Conservation (phyloP, 2,329 filamentous ascomycete genomes). For the Cytospora paraplurivora region DNA sequence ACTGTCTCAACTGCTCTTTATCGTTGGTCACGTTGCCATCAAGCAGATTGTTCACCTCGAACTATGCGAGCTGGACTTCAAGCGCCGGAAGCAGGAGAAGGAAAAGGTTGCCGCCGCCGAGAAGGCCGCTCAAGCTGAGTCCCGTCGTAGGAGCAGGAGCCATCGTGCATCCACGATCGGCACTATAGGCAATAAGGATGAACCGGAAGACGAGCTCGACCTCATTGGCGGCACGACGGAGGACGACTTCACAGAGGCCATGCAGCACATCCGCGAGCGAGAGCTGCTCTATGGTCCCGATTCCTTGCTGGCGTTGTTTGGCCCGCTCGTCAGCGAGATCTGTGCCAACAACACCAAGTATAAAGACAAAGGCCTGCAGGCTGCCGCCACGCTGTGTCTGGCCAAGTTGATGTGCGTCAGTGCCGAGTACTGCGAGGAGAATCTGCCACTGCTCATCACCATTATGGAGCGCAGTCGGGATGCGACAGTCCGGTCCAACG, state of each 20-base stretch:
- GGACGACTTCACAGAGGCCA: conserved; percentile 87
- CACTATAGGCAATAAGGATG: conserved; percentile 50
- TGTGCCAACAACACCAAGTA: conserved; percentile 94
- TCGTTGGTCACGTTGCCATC: conserved; percentile 94
- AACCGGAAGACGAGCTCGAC: conserved; percentile 86
- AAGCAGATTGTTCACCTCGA: conserved; percentile 99
- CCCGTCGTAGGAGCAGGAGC: conserved; percentile 35
- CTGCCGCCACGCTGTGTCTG: conserved; percentile 88
- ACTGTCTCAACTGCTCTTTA: conserved; percentile 88
- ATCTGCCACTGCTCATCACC: conserved; percentile 91
- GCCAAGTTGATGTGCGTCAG: conserved; percentile 99
- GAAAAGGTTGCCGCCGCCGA: conserved; percentile 64
- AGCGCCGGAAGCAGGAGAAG: conserved; percentile 89
- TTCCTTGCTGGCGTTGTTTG: conserved; percentile 87
- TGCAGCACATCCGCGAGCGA: conserved; percentile 80
- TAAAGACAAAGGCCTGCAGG: conserved; percentile 85
- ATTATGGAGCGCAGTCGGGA: conserved; percentile 95
- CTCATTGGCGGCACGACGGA: conserved; percentile 96
- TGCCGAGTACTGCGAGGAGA: conserved; percentile 91
- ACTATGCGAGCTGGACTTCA: conserved; percentile 96
- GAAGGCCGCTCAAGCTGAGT: conserved; percentile 45
- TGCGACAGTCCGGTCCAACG: conserved; percentile 90
- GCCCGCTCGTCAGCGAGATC: conserved; percentile 87
- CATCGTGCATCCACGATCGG: conserved; percentile 31
- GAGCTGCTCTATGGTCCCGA: conserved; percentile 81